Conservation (phyloP, 2,329 filamentous ascomycete species). For the Camillea tinctor region DNA sequence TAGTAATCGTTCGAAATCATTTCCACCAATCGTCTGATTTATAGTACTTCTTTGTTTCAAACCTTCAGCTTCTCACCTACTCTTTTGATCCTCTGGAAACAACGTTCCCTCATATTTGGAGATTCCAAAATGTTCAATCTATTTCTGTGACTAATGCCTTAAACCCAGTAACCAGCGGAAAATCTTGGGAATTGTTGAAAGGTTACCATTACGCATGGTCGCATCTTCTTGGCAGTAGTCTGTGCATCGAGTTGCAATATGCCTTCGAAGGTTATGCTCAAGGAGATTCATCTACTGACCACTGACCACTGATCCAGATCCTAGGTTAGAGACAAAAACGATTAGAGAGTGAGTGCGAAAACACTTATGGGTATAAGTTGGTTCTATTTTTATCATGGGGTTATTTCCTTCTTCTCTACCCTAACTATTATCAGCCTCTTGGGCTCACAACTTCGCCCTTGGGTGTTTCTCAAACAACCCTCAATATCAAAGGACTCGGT, state of each 20-base stretch:
- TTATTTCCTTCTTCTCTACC: no score
- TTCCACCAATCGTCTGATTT: background rate
- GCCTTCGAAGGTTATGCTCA: background rate
- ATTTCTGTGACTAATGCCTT: background rate
- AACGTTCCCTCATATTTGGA: background rate
- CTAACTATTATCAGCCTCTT: background rate
- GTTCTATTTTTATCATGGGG: background rate
- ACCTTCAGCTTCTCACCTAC: background rate
- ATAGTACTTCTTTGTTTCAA: background rate
- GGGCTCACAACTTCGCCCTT: background rate
- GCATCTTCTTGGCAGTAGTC: background rate
- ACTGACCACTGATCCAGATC: no score
- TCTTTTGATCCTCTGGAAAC: background rate
- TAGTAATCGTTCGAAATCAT: background rate
- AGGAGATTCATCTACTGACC: no score
- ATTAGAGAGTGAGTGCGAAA: no score
- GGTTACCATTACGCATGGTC: background rate
- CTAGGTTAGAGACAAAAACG: background rate
- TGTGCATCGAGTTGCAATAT: background rate
- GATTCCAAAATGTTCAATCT: background rate
- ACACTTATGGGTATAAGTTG: background rate
- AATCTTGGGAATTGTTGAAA: background rate
- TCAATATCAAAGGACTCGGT: background rate
- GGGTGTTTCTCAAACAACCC: background rate
- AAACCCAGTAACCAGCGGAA: background rate